Evolutionary conservation across 177 flowering plant genomes (phyloP), one percentile per base, ranked within the genome.

Genomic region (Telopea speciosissima): DNA sequence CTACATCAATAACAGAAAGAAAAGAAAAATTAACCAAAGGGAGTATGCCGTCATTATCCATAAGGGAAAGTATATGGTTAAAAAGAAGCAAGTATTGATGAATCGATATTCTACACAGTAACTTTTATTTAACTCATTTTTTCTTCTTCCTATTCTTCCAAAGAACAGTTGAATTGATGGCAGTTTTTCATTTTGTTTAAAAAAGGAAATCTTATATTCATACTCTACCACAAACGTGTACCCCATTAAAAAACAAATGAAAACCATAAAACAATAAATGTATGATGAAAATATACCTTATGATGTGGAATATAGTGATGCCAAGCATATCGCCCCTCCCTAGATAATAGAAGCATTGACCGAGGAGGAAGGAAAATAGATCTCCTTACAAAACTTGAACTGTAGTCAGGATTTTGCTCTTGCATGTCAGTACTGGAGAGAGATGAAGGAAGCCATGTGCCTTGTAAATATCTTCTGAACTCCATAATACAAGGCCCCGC

Each of bases 401-500:
- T 72, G 26, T 73, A 52, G 2, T 79, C 86, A 33, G 78, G 40
- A 63, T 69, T 75, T 61, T 83, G 84, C 33, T 25, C 74, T 61
- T 76, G 63, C 70, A 40, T 71, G 52, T 74, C 81, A 70, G 25
- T 59, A 40, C 62, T 63, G 49, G 80, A 65, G 52, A 71, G 65
- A 67, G 72, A 49, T 52, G 77, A 71, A 63, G 82, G 75, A 68
- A 68, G 71, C 87, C 88, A 82, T 42, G 73, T 77, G 66, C 87
- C 97, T 40, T 84, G 84, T 63, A 82, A 62, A 76, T 87, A 94
- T 83, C 81, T 89, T 79, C 99, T 84, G 77, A 94, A 92, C 76
- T 94, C 99, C 96, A 94, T 94, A 52, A 92, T 87, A 83, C 99
- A 94, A 65, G 99, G 90, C 63, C 99, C 97, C 13, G 97, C 91